A percentile compares a stretch with the other conserved stretches of the same genome.
Conservation (phyloP, 2,329 filamentous ascomycete species). For the Helotiales sp. region DNA sequence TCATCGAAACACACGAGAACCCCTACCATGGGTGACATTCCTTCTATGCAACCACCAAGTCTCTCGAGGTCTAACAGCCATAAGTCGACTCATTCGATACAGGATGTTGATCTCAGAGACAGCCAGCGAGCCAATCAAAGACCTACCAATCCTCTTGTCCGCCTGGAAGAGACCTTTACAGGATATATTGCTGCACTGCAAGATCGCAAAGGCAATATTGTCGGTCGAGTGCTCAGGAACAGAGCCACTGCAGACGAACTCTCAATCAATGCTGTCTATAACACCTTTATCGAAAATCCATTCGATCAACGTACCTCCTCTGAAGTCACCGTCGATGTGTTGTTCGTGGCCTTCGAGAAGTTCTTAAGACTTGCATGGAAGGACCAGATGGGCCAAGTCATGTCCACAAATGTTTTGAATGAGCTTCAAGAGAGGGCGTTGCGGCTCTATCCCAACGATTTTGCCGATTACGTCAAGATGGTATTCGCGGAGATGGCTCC, state of each 20-base stretch:
- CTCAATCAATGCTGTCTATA: constrained; percentile 86
- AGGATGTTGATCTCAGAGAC: constrained; percentile 31
- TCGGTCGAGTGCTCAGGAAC: constrained; percentile 73
- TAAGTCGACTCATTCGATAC: constrained; percentile 31
- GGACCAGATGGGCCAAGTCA: constrained; percentile 82
- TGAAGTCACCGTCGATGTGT: constrained; percentile 76
- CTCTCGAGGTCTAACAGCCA: constrained; percentile 31
- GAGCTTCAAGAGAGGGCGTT: constrained; percentile 70
- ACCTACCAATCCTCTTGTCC: constrained; percentile 66
- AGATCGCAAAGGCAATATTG: constrained; percentile 81
- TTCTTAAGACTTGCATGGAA: constrained; percentile 87
- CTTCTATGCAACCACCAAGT: constrained; percentile 38
- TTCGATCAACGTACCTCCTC: constrained; percentile 73
- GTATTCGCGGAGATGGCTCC: constrained; percentile 67
- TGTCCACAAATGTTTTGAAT: constrained; percentile 70
- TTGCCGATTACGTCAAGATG: constrained; percentile 66
- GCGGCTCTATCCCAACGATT: constrained; percentile 70
- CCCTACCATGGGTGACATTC: constrained; percentile 43
- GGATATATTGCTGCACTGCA: constrained; percentile 82
- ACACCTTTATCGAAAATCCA: constrained; percentile 80
- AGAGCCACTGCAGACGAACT: constrained; percentile 73
- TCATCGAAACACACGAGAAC: constrained; percentile 33
- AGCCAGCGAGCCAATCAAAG: constrained; percentile 45
- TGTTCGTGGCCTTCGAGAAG: constrained; percentile 92
- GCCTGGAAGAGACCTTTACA: constrained; percentile 81